Evolutionary conservation across 768 basidiomycete genomes (phyloP).

Genomic region (Clavaria fumosa): DNA sequence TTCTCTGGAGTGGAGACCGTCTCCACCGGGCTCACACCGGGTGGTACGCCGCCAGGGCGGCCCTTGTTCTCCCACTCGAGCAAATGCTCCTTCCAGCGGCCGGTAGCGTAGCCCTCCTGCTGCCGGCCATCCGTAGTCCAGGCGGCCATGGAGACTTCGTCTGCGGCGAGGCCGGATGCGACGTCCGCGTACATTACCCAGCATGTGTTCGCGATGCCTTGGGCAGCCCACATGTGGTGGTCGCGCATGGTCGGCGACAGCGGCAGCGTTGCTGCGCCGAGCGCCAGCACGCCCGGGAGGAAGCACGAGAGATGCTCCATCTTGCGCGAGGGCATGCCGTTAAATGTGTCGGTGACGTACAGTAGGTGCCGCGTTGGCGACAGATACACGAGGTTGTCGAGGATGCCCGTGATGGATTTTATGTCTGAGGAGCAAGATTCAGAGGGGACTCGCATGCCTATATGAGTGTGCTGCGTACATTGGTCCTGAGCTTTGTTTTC

Average conservation of each 20-base stretch:
- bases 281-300: constrained; percentile 50
- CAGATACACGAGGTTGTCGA: constrained; percentile 41
- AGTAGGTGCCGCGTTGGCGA: constrained; percentile 42
- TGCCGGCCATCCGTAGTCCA: constrained; percentile 12
- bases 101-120: constrained; percentile 2
- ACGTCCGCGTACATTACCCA: constrained; percentile 60
- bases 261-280: constrained; percentile 40
- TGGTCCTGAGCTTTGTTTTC: constrained; percentile 33
- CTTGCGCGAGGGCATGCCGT: constrained; percentile 23
- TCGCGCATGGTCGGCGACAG: constrained; percentile 23
- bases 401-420: constrained; percentile 34
- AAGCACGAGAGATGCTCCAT: constrained; percentile 61
- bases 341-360: constrained; percentile 38
- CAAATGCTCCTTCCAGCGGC: constrained; percentile 34
- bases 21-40: constrained; percentile 33
- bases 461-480: constrained; percentile 26
- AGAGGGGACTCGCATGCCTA: neutral
- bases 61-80: constrained; percentile 33
- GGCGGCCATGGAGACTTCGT: constrained; percentile 31
- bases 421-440: constrained; percentile 23
- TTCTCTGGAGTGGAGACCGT: constrained; percentile 20
- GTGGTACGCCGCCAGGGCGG: constrained; percentile 27
- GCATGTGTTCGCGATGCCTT: constrained; percentile 59
- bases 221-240: constrained; percentile 62
- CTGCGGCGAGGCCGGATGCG: constrained; percentile 52